Evolutionary conservation across 257 asterid genomes (phyloP).

Genomic region (Gentiana dahurica): DNA sequence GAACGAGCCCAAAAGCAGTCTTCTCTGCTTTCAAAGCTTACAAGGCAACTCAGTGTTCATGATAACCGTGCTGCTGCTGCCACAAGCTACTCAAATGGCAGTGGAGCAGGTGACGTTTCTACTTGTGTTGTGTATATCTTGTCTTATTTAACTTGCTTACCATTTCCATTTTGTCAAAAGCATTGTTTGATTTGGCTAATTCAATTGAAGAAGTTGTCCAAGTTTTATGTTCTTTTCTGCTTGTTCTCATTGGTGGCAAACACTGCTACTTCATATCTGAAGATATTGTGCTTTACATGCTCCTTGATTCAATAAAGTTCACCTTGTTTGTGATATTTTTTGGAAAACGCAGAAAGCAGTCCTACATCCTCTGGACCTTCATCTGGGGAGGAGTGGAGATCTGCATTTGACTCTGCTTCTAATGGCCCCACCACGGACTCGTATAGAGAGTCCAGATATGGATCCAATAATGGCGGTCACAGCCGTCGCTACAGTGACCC

Average conservation of each 20-base stretch:
- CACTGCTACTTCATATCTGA: no score
- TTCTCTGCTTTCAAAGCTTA: conserved; percentile 69
- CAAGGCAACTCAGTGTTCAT: conserved; percentile 65
- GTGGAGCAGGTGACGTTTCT: conserved; percentile 42
- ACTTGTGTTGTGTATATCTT: background rate
- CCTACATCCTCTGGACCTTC: conserved; percentile 64
- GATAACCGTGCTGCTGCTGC: conserved; percentile 85
- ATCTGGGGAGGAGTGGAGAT: conserved; percentile 88
- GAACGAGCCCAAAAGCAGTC: conserved; percentile 75
- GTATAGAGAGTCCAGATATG: conserved; percentile 38
- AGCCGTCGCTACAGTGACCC: conserved; percentile 74
- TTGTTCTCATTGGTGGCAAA: conserved; percentile 1
- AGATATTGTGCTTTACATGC: conserved; percentile 1
- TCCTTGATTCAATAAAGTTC: background rate
- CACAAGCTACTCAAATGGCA: conserved; percentile 45
- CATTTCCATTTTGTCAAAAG: background rate
- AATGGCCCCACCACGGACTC: conserved; percentile 44
- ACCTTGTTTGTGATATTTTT: background rate
- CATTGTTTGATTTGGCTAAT: no score
- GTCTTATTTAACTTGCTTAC: background rate
- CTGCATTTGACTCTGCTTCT: conserved; percentile 88
- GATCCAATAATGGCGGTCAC: conserved; percentile 39
- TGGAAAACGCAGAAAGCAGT: conserved; percentile 52
- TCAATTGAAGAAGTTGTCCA: no score
- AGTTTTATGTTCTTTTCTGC: no score